Evolutionary conservation across 192 early-diverging fungal species (phyloP).

Genomic region (Coemansia interrupta): DNA sequence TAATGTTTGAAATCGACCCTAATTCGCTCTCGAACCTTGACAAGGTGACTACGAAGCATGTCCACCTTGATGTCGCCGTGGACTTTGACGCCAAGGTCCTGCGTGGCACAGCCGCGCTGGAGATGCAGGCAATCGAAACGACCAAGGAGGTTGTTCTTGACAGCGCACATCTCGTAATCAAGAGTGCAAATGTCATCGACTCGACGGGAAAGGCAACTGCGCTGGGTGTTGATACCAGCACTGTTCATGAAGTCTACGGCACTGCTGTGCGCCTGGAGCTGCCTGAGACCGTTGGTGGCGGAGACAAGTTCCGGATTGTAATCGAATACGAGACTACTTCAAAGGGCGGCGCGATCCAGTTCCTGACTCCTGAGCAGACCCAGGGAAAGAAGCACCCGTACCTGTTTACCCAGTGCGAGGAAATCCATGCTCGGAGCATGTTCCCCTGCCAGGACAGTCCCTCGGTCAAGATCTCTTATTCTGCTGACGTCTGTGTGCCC

Average conservation of each 20-base stretch:
- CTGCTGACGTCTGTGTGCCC: conserved; percentile 75
- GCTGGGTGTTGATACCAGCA: conserved; percentile 32
- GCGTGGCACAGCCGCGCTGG: conserved; percentile 62
- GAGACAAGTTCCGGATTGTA: conserved; percentile 55
- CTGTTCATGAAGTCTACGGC: conserved; percentile 66
- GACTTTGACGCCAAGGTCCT: conserved; percentile 75
- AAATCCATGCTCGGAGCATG: conserved; percentile 89
- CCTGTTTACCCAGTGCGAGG: conserved; percentile 95
- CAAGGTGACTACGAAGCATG: conserved; percentile 68
- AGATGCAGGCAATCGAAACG: conserved; percentile 55
- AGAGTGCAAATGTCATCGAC: conserved; percentile 1
- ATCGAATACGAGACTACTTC: conserved; percentile 77
- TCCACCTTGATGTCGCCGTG: conserved; percentile 70
- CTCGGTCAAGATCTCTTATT: conserved; percentile 82
- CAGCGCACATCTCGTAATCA: conserved; percentile 60
- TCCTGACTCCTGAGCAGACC: conserved; percentile 88
- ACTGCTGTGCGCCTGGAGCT: conserved; percentile 68
- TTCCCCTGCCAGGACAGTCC: conserved; percentile 89
- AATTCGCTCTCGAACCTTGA: conserved; percentile 79
- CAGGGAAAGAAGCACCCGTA: conserved; percentile 91
- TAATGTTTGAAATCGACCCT: conserved; percentile 63
- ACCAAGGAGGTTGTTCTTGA: conserved; percentile 67
- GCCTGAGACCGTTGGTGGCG: conserved; percentile 38
- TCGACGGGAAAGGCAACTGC: conserved; percentile 2
- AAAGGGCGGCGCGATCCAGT: conserved; percentile 87